Conservation (phyloP, 2,329 filamentous ascomycete species). For the Aspergillus tubingensis region DNA sequence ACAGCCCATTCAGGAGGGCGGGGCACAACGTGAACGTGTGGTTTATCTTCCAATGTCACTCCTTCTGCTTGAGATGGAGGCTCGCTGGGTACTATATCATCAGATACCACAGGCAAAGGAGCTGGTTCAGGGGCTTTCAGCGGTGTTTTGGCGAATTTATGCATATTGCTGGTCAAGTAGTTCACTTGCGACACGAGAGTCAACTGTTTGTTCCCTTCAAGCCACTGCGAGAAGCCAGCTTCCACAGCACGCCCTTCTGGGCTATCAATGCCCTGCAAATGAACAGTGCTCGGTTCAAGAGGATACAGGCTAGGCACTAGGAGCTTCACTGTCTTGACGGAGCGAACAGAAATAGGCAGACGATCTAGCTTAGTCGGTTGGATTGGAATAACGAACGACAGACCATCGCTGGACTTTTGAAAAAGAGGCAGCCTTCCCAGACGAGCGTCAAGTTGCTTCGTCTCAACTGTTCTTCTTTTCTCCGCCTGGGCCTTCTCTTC, state of each 20-base stretch:
- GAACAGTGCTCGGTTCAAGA: conserved; percentile 65
- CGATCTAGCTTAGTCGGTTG: conserved; percentile 63
- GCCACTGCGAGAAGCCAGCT: conserved; percentile 63
- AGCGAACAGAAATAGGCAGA: conserved; percentile 63
- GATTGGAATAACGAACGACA: conserved; percentile 70
- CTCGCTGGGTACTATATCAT: conserved; percentile 17
- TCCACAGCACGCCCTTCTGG: conserved; percentile 65
- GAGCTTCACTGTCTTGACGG: conserved; percentile 65
- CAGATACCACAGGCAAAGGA: conserved; percentile 7
- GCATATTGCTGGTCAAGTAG: conserved; percentile 70
- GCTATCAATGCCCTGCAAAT: conserved; percentile 65
- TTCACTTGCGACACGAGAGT: conserved; percentile 74
- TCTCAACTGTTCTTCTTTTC: conserved; percentile 64
- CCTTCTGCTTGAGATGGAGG: conserved; percentile 19
- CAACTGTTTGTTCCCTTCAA: conserved; percentile 58
- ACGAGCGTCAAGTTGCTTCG: conserved; percentile 72
- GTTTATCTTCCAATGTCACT: conserved; percentile 49
- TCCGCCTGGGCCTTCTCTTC: conserved; percentile 66
- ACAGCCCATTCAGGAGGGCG: conserved; percentile 74
- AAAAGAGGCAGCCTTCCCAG: conserved; percentile 69
- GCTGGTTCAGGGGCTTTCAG: conserved; percentile 28
- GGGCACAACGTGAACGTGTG: conserved; percentile 71
- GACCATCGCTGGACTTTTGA: conserved; percentile 68
- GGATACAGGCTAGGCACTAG: conserved; percentile 73
- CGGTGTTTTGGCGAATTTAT: conserved; percentile 63